phyloP scores from a whole-genome alignment of 2,329 filamentous ascomycete genomes.

The Westerdykella ornata region DNA sequence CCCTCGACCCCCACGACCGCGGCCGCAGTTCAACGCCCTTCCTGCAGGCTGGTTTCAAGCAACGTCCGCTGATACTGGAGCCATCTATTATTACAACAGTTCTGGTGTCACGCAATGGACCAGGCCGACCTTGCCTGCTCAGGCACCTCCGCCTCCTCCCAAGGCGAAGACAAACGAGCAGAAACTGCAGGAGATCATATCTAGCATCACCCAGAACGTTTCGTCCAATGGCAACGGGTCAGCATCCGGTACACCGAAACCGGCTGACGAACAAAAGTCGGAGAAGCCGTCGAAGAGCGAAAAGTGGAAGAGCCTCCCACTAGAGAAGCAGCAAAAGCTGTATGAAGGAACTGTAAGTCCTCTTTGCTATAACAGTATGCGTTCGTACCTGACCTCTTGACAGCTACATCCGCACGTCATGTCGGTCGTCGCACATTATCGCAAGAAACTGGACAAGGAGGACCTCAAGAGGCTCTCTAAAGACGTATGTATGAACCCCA shows the following conservation, averaged over 20 bases:
- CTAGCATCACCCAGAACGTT: constrained; percentile 68
- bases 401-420: constrained; percentile 81
- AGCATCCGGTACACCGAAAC: constrained; percentile 60
- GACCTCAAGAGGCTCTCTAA: constrained; percentile 59
- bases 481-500: constrained; percentile 42
- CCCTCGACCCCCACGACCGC: constrained; percentile 47
- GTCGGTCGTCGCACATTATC: constrained; percentile 79
- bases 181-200: constrained; percentile 65
- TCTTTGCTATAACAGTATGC: neutral
- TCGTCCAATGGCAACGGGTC: constrained; percentile 47
- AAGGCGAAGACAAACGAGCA: constrained; percentile 68
- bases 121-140: constrained; percentile 62
- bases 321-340: constrained; percentile 89
- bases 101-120: constrained; percentile 73
- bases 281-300: constrained; percentile 50
- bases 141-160: constrained; percentile 52
- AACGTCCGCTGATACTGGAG: constrained; percentile 58
- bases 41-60: constrained; percentile 83
- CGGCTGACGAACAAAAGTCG: constrained; percentile 49
- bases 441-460: constrained; percentile 78
- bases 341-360: constrained; percentile 83
- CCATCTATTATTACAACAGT: constrained; percentile 77
- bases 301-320: constrained; percentile 61
- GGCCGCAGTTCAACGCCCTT: constrained; percentile 54
- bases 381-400: constrained; percentile 6